Base-by-base conservation (phyloP, 805 yeast genomes). In the Danielia reshetovae region DNA sequence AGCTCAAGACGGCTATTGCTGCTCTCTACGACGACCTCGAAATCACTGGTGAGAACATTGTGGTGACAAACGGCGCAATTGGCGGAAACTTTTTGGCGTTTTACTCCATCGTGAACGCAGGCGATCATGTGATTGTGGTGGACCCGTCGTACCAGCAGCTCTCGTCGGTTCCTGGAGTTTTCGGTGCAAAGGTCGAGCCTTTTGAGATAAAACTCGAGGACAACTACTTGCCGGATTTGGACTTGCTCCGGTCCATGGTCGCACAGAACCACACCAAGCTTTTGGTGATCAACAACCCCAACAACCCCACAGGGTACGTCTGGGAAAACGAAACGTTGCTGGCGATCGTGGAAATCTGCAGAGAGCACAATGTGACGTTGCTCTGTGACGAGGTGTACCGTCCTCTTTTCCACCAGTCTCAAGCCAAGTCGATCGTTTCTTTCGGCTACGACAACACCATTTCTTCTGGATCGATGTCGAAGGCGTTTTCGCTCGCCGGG, bases 371-470 rank as follows among this genome's bases (percentile, higher is more conserved):
- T 27, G 55, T 59, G 7, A 63, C 63, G 30, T 36, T 75, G 7
- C 48, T 72, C 30, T 63, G 71, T 29, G 80, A 75, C 49, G 79
- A 75, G 42, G 79, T 74, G 6, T 75, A 75, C 46, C 53, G 78
- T 7, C 80, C 79, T 8, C 54, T 75, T 32, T 71, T 59, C 48
- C 77, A 74, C 48, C n/a, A 31, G 5, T 27, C 28, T 12, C 6
- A 14, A 5, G 33, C 29, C 18, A 52, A 51, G 19, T 66, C 75
- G 3, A 60, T 69, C 10, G 64, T 67, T 9, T 55, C 62, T 22
- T 48, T 72, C 16, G 59, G 58, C 3, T 70, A 70, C 38, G 60
- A 58, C 2, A 65, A 62, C 39, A 67, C 72, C 4, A 59, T 74
- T 24, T 60, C 69, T 7, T 72, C 78, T 1, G 62, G 74, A 3